Percentiles rank a stretch among this genome's conserved stretches.
Conservation (phyloP, 2,329 filamentous ascomycete genomes). For the Ceratocystis destructans region DNA sequence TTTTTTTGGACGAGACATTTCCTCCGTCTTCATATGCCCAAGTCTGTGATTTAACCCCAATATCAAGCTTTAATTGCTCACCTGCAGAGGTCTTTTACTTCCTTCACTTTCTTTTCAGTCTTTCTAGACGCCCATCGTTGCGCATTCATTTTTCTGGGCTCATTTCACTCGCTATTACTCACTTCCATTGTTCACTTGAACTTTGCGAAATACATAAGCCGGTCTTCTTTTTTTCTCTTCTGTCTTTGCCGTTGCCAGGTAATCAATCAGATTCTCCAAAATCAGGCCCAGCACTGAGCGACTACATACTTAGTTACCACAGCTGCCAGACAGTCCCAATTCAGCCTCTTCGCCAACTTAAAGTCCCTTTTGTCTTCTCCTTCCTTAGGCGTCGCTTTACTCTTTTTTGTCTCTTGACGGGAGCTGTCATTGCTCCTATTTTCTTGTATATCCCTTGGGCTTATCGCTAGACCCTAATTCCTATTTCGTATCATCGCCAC, state of each 20-base stretch:
- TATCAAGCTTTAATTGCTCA: neutral
- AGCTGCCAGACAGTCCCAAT: neutral
- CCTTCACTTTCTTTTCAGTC: neutral
- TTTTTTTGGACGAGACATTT: constrained; percentile 22
- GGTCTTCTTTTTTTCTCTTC: too few relatives aligned
- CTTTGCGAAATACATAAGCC: too few relatives aligned
- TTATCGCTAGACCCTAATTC: neutral
- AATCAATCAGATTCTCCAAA: neutral
- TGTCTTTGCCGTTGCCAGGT: neutral
- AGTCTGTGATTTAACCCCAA: neutral
- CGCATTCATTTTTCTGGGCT: too few relatives aligned
- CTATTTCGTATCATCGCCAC: neutral
- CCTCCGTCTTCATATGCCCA: neutral
- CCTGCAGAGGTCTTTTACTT: neutral
- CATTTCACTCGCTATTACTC: neutral
- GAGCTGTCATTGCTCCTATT: neutral
- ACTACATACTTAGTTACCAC: neutral
- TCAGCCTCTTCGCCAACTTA: neutral
- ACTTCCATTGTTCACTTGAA: neutral
- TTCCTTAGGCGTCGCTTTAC: neutral
- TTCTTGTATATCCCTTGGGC: neutral
- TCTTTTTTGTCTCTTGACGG: neutral
- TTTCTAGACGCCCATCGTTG: neutral
- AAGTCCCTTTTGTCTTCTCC: neutral
- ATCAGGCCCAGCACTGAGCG: too few relatives aligned